Conservation (phyloP, 768 basidiomycete species). For the Hortiboletus flavorubellus region DNA sequence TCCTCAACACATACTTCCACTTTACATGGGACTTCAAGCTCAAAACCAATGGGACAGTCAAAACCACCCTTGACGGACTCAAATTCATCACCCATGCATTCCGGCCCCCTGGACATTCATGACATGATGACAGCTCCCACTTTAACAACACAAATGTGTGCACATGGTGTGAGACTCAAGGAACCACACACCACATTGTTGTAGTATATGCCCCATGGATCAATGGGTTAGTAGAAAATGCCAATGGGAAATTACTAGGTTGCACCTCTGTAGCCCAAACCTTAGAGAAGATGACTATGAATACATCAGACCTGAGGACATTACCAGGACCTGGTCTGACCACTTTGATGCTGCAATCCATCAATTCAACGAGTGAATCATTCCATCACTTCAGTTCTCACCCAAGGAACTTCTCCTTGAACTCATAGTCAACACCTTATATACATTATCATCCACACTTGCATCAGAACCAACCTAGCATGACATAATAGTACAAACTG, state of each 20-base stretch:
- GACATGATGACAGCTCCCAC: slow-evolving; percentile 36
- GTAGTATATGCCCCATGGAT: slow-evolving; percentile 42
- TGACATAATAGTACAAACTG: not conserved
- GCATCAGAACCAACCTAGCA: no score
- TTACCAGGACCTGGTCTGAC: not conserved
- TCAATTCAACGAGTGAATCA: no score
- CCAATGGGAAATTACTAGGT: slow-evolving; percentile 32
- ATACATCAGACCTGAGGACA: not conserved
- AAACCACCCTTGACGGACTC: slow-evolving; percentile 23
- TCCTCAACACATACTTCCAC: slow-evolving; percentile 27
- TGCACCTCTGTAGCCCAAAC: slow-evolving; percentile 33
- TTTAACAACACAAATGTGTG: slow-evolving; percentile 35
- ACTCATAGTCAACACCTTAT: no score
- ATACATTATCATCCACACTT: no score
- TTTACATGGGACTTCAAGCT: slow-evolving; percentile 31
- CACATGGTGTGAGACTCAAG: slow-evolving; percentile 21
- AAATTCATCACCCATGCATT: slow-evolving; percentile 23
- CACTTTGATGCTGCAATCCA: no score
- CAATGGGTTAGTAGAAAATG: slow-evolving; percentile 35
- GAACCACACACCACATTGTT: slow-evolving; percentile 15
- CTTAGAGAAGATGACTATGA: slow-evolving; percentile 22
- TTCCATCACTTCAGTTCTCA: no score
- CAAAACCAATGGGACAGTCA: slow-evolving; percentile 27
- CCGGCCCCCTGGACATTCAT: slow-evolving; percentile 29
- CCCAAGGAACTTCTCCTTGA: no score